These are phyloP conservation scores for Tolypocladium guangdongense DNA, from an alignment of 2,329 filamentous ascomycete species.

Conservation along the genomic window DNA sequence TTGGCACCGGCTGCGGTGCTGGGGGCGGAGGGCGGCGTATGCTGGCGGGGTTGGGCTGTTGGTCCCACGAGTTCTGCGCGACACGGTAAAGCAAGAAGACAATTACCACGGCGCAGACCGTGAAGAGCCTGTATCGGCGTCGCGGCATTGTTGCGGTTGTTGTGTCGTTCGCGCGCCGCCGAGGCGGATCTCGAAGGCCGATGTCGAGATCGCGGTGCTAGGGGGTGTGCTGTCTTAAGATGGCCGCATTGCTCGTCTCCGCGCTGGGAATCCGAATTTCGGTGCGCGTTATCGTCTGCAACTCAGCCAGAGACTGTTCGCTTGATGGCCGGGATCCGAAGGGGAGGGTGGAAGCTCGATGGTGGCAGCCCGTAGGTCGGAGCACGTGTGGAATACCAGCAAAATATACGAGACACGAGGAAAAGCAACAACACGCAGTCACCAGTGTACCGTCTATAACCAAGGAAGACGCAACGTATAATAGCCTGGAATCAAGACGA, in stretches of 20 bases:
- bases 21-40: background rate
- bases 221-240: background rate
- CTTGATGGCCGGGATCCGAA: background rate
- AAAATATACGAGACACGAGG: background rate
- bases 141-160: slow-evolving; percentile 36
- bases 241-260: background rate
- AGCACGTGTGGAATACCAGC: background rate
- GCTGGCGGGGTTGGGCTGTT: slow-evolving; percentile 2
- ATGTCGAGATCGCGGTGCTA: background rate
- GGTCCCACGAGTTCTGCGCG: slow-evolving; percentile 29
- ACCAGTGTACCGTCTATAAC: background rate
- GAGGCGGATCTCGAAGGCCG: background rate
- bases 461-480: background rate
- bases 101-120: slow-evolving; percentile 42
- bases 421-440: background rate
- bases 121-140: slow-evolving; percentile 50
- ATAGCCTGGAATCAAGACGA: background rate
- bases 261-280: background rate
- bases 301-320: background rate
- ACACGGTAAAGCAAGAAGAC: slow-evolving; percentile 43
- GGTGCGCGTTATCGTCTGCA: background rate
- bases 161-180: background rate
- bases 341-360: background rate
- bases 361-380: background rate
- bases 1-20: background rate